Conservation (phyloP, 2,329 filamentous ascomycete species). For the Claviceps purpurea region DNA sequence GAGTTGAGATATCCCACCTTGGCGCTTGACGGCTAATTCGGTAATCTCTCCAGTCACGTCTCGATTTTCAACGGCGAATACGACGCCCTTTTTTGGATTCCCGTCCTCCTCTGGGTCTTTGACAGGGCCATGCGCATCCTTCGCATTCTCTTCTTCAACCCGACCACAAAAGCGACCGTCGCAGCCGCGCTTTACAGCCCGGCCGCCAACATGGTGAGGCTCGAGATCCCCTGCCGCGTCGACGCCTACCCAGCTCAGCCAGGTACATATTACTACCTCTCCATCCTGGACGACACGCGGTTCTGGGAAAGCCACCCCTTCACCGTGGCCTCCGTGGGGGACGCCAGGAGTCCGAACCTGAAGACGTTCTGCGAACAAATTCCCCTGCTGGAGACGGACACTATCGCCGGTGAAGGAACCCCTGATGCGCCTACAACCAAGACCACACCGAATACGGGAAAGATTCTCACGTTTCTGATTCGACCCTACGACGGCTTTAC, state of each 20-base stretch:
- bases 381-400: conserved; percentile 17
- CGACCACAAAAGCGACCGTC: conserved; percentile 21
- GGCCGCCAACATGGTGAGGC: conserved; percentile 27
- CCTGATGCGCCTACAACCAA: not conserved
- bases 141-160: conserved; percentile 28
- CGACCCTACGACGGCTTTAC: conserved; percentile 33
- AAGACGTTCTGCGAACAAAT: conserved; percentile 17
- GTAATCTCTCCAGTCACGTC: conserved; percentile 23
- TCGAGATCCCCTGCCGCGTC: conserved; percentile 22
- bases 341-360: conserved; percentile 4
- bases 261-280: conserved; percentile 33
- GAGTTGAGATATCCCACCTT: too few species aligned
- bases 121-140: conserved; percentile 33
- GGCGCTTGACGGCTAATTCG: not conserved
- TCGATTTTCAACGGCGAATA: conserved; percentile 38
- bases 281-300: conserved; percentile 23
- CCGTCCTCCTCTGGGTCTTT: conserved; percentile 32
- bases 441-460: not conserved
- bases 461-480: conserved; percentile 28
- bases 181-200: conserved; percentile 22
- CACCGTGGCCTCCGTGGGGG: conserved; percentile 24
- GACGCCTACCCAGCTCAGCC: conserved; percentile 22
- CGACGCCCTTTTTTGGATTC: conserved; percentile 36
- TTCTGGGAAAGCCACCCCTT: conserved; percentile 40
- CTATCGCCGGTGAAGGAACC: conserved; percentile 1